A percentile compares a stretch with the other conserved stretches of the same genome.
Conservation (phyloP, 768 basidiomycete species). For the Pulveroboletus sp. region DNA sequence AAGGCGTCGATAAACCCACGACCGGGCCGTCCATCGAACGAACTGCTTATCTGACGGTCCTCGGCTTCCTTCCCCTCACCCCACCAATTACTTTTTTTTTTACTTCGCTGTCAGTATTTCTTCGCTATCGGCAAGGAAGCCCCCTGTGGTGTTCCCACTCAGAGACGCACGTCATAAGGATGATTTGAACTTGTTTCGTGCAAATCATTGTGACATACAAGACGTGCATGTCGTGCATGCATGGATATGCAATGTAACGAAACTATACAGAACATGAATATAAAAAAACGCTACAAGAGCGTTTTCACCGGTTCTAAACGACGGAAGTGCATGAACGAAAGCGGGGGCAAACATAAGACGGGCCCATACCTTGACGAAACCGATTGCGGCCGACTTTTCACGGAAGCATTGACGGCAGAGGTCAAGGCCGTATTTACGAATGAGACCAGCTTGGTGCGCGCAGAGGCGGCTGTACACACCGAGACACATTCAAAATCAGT, state of each 20-base stretch:
- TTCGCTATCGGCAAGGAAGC: neutral
- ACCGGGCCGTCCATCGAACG: too few species aligned
- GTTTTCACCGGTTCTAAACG: slow-evolving; percentile 45
- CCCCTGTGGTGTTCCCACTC: neutral
- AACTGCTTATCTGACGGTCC: neutral
- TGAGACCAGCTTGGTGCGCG: slow-evolving; percentile 95
- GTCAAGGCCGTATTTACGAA: slow-evolving; percentile 95
- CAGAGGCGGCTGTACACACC: slow-evolving; percentile 74
- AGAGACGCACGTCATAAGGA: neutral
- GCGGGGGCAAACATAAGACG: neutral
- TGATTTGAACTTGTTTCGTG: slow-evolving; percentile 19
- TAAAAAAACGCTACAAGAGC: neutral
- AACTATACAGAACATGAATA: neutral
- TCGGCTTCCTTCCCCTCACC: neutral
- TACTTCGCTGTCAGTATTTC: neutral
- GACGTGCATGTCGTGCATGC: slow-evolving; percentile 4
- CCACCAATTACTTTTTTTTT: neutral
- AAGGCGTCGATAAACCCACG: too few species aligned
- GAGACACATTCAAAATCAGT: neutral
- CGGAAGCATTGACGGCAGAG: slow-evolving; percentile 99
- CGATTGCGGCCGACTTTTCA: slow-evolving; percentile 90
- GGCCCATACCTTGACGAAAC: slow-evolving; percentile 87
- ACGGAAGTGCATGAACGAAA: neutral
- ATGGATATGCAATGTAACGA: slow-evolving; percentile 6
- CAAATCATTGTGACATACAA: slow-evolving; percentile 20